Percentiles rank a stretch among this genome's conserved stretches.
Evolutionary conservation across 306 rosid species (phyloP).

Genomic region (Vicia sativa): DNA sequence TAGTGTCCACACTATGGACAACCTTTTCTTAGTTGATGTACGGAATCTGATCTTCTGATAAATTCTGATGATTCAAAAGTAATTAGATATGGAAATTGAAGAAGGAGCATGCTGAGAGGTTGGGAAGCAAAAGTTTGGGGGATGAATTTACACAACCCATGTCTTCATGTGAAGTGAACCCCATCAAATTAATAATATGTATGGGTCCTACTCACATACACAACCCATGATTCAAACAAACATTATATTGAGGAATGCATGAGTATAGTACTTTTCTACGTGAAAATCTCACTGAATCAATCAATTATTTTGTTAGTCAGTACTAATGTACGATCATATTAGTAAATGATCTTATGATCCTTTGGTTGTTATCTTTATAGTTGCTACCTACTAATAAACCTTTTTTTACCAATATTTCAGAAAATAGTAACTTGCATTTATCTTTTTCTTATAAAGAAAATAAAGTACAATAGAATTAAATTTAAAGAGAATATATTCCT

Average conservation of each 20-base stretch:
- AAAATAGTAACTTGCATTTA: too few species aligned
- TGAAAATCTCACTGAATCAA: not conserved
- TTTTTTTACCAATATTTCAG: too few species aligned
- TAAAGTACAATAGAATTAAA: too few species aligned
- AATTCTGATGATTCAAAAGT: conserved; percentile 1
- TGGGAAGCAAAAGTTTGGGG: conserved; percentile 62
- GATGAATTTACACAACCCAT: conserved; percentile 61
- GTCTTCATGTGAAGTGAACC: conserved; percentile 73
- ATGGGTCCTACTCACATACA: conserved; percentile 68
- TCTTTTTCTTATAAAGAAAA: too few species aligned
- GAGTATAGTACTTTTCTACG: not conserved
- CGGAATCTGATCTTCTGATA: too few species aligned
- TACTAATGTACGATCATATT: conserved; percentile 6
- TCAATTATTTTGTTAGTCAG: conserved; percentile 12
- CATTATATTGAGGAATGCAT: not conserved
- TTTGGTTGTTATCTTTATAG: too few species aligned
- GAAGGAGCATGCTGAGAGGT: conserved; percentile 45
- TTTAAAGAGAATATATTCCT: not conserved
- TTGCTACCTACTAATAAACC: too few species aligned
- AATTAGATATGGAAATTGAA: conserved; percentile 3
- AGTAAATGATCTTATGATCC: not conserved
- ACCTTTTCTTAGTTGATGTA: too few species aligned
- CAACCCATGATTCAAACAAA: conserved; percentile 60
- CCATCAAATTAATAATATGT: conserved; percentile 56
- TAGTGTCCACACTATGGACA: too few species aligned